Evolutionary conservation across 352 stramenopile genomes (phyloP), one percentile per base, ranked within the genome.

Genomic region (Phytophthora agathidicida): DNA sequence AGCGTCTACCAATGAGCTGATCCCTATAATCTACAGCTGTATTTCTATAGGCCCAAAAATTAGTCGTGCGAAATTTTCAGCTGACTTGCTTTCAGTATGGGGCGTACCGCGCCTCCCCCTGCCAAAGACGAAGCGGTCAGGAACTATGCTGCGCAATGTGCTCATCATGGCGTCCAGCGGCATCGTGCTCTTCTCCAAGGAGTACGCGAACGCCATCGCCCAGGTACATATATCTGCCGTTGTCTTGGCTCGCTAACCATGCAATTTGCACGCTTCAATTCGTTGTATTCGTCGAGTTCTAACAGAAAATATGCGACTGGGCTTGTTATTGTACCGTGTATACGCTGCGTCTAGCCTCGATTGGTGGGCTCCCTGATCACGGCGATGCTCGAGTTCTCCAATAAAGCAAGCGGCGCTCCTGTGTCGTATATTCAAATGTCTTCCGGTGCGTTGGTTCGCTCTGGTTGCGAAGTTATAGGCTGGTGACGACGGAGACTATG

Each of bases 121-220:
- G 14, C 27, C 39, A 51, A 53, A 47, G 3, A 35, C 31, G 20
- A 65, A 44, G n/a, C 36, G 17, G n/a, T 23, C 26, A 13, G 5
- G 28, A 53, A 60, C 36, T 36, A 97, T 98, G 91, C 84, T 98
- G 53, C 87, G 89, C 47, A 98, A 96, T 68, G 86, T 98, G 41
- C 77, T 98, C 35, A 89, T 98, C 59, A 97, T 98, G 84, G 78
- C 88, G 26, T 89, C 83, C 31, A 97, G 89, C 68, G 91, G 91
- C 62, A 93, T 97, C 69, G 85, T 97, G 53, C 84, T 98, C 49
- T 97, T 98, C 74, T 96, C 84, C 42, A 96, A 97, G 55, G 89
- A 97, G 58, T 97, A 96, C 65, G 83, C 81, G 30, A 96, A 96
- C 52, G 73, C 84, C 20, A 74, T 97, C 19, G 80, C 83, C 2